Evolutionary conservation across 2,329 filamentous ascomycete species (phyloP).

Genomic region (Paecilomyces dactylethromorphus): DNA sequence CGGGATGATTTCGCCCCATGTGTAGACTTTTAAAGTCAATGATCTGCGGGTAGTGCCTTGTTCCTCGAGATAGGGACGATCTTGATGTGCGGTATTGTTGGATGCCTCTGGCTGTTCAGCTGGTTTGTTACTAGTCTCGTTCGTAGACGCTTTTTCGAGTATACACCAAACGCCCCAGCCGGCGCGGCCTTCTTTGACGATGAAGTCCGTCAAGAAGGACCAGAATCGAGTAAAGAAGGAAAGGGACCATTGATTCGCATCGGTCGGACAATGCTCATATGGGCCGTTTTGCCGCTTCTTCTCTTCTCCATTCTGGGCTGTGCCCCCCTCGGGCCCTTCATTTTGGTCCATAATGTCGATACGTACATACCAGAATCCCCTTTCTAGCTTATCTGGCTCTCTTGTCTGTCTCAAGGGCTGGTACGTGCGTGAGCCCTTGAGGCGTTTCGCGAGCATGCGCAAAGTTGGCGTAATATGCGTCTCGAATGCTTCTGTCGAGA

Average conservation of each 20-base stretch:
- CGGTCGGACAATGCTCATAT: not conserved
- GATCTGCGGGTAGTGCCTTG: constrained; percentile 5
- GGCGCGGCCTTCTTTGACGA: constrained; percentile 31
- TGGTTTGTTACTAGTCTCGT: not conserved
- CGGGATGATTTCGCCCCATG: constrained; percentile 67
- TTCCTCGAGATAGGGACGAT: too few relatives aligned
- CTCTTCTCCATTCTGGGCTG: not conserved
- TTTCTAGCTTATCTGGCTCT: constrained; percentile 53
- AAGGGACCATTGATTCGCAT: constrained; percentile 21
- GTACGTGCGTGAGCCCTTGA: constrained; percentile 49
- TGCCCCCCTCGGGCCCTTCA: not conserved
- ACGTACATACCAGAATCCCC: constrained; percentile 69
- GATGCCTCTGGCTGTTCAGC: not conserved
- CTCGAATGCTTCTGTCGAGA: constrained; percentile 39
- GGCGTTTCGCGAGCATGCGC: constrained; percentile 46
- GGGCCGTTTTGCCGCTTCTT: not conserved
- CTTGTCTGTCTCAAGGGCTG: constrained; percentile 45
- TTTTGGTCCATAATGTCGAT: constrained; percentile 45
- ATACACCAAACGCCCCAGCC: constrained; percentile 43
- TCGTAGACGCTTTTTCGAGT: constrained; percentile 14
- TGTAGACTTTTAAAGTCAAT: constrained; percentile 58
- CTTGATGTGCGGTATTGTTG: not conserved
- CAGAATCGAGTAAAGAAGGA: constrained; percentile 34
- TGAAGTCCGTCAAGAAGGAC: constrained; percentile 31
- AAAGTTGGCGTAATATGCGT: constrained; percentile 54